Conservation (phyloP, 140 eudicot genomes). For the Flaveria floridana region DNA sequence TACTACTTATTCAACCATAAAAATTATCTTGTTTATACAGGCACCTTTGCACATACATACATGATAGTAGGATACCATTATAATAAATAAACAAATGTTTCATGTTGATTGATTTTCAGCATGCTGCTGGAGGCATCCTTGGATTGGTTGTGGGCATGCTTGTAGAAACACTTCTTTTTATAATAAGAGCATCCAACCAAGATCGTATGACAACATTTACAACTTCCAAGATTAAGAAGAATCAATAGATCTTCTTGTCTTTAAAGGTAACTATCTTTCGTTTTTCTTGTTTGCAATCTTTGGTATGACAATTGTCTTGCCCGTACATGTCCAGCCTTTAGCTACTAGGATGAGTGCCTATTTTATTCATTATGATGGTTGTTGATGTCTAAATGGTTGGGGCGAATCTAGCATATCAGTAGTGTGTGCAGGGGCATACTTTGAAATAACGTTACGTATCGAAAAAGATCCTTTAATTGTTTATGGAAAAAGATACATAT, state of each 20-base stretch:
- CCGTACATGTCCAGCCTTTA: background rate
- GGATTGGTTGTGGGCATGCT: slow-evolving; percentile 90
- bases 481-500: background rate
- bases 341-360: background rate
- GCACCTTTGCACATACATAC: background rate
- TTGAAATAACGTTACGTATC: no score
- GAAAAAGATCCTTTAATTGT: no score
- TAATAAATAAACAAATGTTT: background rate
- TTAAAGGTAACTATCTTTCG: slow-evolving; percentile 15
- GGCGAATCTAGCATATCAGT: background rate
- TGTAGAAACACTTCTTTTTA: slow-evolving; percentile 86
- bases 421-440: background rate
- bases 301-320: background rate
- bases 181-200: slow-evolving; percentile 53
- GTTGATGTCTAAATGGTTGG: background rate
- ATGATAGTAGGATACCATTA: background rate
- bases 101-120: slow-evolving; percentile 44
- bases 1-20: slow-evolving; percentile 24
- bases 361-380: background rate
- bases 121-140: slow-evolving; percentile 93
- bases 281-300: background rate
- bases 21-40: background rate
- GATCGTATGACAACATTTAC: slow-evolving; percentile 38
- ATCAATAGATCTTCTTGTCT: slow-evolving; percentile 44
- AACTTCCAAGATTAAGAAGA: slow-evolving; percentile 61